phyloP scores from a whole-genome alignment of 352 stramenopile genomes.

The Globisporangium acanthophoron region DNA sequence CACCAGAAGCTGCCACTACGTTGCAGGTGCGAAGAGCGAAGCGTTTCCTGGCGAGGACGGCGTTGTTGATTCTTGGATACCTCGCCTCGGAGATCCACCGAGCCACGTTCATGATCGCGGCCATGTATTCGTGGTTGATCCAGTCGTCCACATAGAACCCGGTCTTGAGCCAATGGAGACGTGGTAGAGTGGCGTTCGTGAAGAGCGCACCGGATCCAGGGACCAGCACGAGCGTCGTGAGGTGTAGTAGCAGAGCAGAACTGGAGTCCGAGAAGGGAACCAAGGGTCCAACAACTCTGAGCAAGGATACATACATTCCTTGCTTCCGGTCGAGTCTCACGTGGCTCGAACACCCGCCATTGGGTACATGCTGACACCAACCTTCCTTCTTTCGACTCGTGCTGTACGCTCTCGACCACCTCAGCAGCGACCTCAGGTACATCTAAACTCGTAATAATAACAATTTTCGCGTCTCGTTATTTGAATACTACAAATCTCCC shows the following conservation, averaged over 20 bases:
- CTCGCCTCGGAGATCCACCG: conserved; percentile 20
- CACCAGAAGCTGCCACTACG: conserved; percentile 2
- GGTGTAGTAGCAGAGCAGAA: background rate
- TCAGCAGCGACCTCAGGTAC: too few relatives aligned
- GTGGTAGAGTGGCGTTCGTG: too few relatives aligned
- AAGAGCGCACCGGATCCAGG: background rate
- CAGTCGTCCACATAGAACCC: conserved; percentile 25
- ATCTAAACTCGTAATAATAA: too few relatives aligned
- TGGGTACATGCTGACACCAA: too few relatives aligned
- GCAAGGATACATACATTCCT: too few relatives aligned
- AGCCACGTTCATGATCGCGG: conserved; percentile 12
- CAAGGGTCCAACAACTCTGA: background rate
- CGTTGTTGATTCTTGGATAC: conserved; percentile 11
- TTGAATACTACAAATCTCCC: too few relatives aligned
- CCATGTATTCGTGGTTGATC: conserved; percentile 17
- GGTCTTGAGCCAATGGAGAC: conserved; percentile 9
- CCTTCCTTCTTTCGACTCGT: too few relatives aligned
- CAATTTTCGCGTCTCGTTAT: too few relatives aligned
- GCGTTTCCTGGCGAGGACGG: background rate
- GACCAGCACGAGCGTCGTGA: background rate
- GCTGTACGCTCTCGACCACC: too few relatives aligned
- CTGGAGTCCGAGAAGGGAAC: too few relatives aligned
- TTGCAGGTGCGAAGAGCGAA: background rate
- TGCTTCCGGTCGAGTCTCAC: too few relatives aligned
- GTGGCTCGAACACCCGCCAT: too few relatives aligned